phyloP scores from a whole-genome alignment of 306 rosid species.

The Spatholobus suberectus region DNA sequence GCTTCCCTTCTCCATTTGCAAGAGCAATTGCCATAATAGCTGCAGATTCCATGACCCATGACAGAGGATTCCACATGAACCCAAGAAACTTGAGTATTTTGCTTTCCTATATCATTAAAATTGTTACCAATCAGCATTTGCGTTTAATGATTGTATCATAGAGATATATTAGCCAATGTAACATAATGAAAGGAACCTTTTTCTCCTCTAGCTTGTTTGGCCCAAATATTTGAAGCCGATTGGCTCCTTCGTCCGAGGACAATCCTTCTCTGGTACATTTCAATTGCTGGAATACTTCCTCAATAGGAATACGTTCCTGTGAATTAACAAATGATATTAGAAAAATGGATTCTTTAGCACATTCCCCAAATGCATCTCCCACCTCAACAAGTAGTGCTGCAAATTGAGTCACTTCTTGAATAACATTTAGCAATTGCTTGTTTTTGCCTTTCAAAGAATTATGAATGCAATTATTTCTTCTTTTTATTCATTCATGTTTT shows the following conservation, averaged over 20 bases:
- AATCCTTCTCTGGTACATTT: slow-evolving; percentile 90
- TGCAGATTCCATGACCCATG: slow-evolving; percentile 99
- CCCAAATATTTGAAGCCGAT: slow-evolving; percentile 87
- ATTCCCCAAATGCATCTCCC: slow-evolving; percentile 8
- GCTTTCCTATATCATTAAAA: slow-evolving; percentile 76
- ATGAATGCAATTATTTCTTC: not conserved
- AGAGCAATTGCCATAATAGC: slow-evolving; percentile 96
- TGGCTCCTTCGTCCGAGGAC: slow-evolving; percentile 73
- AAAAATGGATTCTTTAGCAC: slow-evolving; percentile 13
- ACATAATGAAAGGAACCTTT: slow-evolving; percentile 55
- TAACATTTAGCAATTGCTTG: slow-evolving; percentile 3
- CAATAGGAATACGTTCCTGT: slow-evolving; percentile 92
- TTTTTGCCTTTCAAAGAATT: not conserved
- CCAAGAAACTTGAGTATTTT: slow-evolving; percentile 93
- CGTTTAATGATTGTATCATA: not conserved
- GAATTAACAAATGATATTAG: slow-evolving; percentile 39
- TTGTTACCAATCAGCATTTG: slow-evolving; percentile 41
- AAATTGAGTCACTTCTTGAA: not conserved
- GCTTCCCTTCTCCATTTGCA: slow-evolving; percentile 85
- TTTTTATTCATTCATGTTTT: not conserved
- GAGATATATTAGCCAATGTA: not conserved
- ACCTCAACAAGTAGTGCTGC: slow-evolving; percentile 20
- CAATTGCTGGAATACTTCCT: slow-evolving; percentile 89
- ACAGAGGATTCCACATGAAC: slow-evolving; percentile 99
- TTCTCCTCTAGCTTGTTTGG: slow-evolving; percentile 99